phyloP scores from a whole-genome alignment of 2,329 filamentous ascomycete genomes.

The Colletotrichum noveboracense region DNA sequence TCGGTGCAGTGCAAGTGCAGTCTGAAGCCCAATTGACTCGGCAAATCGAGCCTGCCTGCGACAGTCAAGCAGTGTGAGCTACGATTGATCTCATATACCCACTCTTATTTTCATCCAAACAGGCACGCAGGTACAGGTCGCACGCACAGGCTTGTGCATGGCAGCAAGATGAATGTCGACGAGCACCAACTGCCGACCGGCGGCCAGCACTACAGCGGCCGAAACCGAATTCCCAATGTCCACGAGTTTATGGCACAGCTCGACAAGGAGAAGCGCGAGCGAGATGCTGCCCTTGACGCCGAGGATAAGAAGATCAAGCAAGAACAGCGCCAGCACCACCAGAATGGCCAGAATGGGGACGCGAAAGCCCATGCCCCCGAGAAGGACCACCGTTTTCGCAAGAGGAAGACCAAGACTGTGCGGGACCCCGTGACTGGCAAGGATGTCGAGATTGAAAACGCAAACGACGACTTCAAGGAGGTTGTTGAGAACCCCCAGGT shows the following conservation, averaged over 20 bases:
- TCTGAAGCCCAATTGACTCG: neutral
- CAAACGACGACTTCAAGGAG: conserved; percentile 71
- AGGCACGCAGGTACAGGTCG: neutral
- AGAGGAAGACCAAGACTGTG: conserved; percentile 68
- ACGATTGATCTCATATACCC: neutral
- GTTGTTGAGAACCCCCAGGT: conserved; percentile 75
- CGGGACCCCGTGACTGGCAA: conserved; percentile 89
- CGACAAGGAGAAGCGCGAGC: conserved; percentile 77
- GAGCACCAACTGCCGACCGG: conserved; percentile 49
- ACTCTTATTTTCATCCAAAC: neutral
- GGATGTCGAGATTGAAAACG: conserved; percentile 85
- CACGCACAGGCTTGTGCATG: conserved; percentile 2
- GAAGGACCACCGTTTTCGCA: conserved; percentile 37
- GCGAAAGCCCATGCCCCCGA: conserved; percentile 45
- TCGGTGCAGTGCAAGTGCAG: neutral
- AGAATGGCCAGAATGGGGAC: conserved; percentile 24
- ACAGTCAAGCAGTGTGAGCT: neutral
- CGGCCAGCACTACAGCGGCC: conserved; percentile 78
- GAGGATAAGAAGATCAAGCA: conserved; percentile 44
- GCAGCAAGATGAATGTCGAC: conserved; percentile 39
- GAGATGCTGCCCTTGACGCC: conserved; percentile 75
- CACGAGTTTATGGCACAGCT: conserved; percentile 81
- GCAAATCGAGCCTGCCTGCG: neutral
- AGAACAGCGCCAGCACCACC: neutral
- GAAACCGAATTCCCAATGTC: conserved; percentile 87